Evolutionary conservation across 2,329 filamentous ascomycete genomes (phyloP), one percentile per base, ranked within the genome.

Genomic region (Alternaria rosae): DNA sequence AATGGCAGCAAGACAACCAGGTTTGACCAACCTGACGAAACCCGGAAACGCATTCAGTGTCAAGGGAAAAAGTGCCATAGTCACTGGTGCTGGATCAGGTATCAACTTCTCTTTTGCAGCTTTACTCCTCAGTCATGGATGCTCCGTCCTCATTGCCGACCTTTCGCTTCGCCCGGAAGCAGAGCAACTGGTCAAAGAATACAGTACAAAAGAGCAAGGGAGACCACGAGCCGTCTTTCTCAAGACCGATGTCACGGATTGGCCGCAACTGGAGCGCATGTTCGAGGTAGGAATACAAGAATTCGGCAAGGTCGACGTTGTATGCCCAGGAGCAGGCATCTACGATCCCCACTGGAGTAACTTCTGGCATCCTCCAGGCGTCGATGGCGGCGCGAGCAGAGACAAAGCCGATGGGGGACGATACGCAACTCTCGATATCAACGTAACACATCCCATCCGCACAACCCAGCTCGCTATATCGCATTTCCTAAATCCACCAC

Each of bases 101-200:
- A 85, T 85, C 66, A 83, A 82, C 67, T 77, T 79, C 64, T 78
- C 68, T 65, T 85, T 85, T 66, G 79, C 83, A 12, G 69, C 75
- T 17, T 72, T 84, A 2, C 80, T 85, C 13, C 79, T 85, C 20
- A 73, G 76, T 0, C 70, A 71, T 11, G 79, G 80, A 61, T 85
- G 82, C 76, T 83, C 81, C 59, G 83, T 85, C 45, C 71, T 85
- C 42, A 74, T 85, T 50, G 83, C 82, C 17, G 83, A 85, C 62
- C 73, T 85, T 4, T 64, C 77, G 17, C 77, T 85, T 0, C 80
- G 83, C 2, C 82, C 82, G 1, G 83, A 85, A 73, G 83, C 83
- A 3, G 72, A 82, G 57, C 65, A 75, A n/a, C 69, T 85, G 3
- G 53, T 83, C 9, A 68, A 80, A 20, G 53, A 78, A n/a, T 69